Evolutionary conservation across 257 asterid genomes (phyloP).

Genomic region (Verbascum thapsus): DNA sequence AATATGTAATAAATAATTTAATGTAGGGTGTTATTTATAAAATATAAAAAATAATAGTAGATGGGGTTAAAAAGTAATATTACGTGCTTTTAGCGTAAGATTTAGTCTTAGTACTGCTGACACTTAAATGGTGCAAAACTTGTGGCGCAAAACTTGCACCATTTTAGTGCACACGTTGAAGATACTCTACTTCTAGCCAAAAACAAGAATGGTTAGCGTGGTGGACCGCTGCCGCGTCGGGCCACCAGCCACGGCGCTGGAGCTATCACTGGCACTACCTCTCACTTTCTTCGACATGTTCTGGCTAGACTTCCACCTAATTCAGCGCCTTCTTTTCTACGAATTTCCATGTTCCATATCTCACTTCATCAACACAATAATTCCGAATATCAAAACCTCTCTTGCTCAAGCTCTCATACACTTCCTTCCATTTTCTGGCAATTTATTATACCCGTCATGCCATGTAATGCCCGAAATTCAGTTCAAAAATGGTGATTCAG

Average conservation of each 20-base stretch:
- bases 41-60: too few relatives aligned
- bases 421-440: slow-evolving; percentile 28
- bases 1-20: too few relatives aligned
- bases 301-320: slow-evolving; percentile 9
- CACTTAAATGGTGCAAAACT: too few relatives aligned
- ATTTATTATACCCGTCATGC: slow-evolving; percentile 6
- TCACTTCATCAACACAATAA: slow-evolving; percentile 19
- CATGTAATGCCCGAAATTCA: slow-evolving; percentile 18
- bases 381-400: slow-evolving; percentile 27
- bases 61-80: too few relatives aligned
- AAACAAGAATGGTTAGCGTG: not conserved
- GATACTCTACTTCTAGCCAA: too few relatives aligned
- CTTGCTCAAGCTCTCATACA: slow-evolving; percentile 32
- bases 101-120: too few relatives aligned
- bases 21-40: too few relatives aligned
- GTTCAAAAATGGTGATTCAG: not conserved
- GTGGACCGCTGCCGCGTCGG: slow-evolving; percentile 31
- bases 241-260: slow-evolving; percentile 1
- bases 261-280: slow-evolving; percentile 20
- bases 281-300: slow-evolving; percentile 22
- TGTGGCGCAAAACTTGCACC: too few relatives aligned
- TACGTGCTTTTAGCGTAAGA: too few relatives aligned
- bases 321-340: slow-evolving; percentile 21
- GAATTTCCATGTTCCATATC: not conserved
- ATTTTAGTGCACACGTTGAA: too few relatives aligned